Base-by-base conservation (phyloP, 306 rosid species). In the Trichosanthes truncata region DNA sequence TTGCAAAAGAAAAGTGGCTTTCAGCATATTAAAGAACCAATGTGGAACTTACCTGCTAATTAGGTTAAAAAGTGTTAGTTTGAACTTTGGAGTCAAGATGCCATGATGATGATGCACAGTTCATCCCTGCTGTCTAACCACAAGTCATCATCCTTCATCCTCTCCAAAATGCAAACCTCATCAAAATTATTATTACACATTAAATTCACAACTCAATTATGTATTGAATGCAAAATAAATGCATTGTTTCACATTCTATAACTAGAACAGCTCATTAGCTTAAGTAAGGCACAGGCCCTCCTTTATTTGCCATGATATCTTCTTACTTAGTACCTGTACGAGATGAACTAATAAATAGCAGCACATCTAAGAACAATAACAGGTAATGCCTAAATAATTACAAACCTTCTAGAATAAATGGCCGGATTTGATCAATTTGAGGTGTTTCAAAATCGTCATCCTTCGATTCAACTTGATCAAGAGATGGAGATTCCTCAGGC, bases 401-500 rank as follows among this genome's bases (percentile, higher is more conserved):
- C 96, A 92, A 89, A 91, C 98, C 98, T 90, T 95, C 96, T 56
- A 95, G 90, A 82, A 90, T 43, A 88, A 95, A 92, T 9, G 92
- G 85, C 72, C 87, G 96, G 86, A 87, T 82, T 81, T 81, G 90
- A 82, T 91, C 92, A 35, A 79, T 55, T 77, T 83, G 83, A 49
- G 92, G 81, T 66, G 88, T 80, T 80, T 88, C 94, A 40, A 78
- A 81, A 59, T 78, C 81, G 79, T 57, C 82, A 79, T 67, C 84
- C 53, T 81, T 79, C 61, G 87, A 57, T 69, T 81, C 91, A 77
- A 76, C 87, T 83, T 85, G 78, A 33, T 57, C 80, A 35, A 84
- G 82, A 57, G 83, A 79, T 7, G 84, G 78, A 75, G 87, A 82
- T 60, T 88, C 90, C 57, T 76, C 80, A 65, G 84, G 79, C 80